Evolutionary conservation across 352 stramenopile species (phyloP).

Genomic region (Globisporangium barbulae): DNA sequence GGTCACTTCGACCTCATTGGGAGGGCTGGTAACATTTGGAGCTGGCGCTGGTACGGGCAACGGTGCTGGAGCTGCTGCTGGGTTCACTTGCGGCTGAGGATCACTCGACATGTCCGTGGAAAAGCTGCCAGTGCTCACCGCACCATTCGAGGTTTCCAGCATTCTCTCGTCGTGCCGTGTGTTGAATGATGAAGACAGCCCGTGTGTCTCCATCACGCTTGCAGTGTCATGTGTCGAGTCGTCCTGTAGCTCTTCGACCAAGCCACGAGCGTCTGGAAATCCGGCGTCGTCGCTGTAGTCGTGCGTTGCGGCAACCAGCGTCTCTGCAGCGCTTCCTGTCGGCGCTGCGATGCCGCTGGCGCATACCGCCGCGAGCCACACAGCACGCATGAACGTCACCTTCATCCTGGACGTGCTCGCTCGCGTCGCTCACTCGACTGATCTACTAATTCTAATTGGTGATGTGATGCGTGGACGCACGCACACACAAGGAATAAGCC

Average conservation of each 20-base stretch:
- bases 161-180: not conserved
- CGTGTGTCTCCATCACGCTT: not conserved
- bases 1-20: not conserved
- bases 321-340: not conserved
- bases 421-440: not conserved
- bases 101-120: not conserved
- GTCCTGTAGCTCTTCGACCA: conserved; percentile 4
- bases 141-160: not conserved
- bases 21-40: not conserved
- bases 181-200: no score
- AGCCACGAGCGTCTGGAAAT: not conserved
- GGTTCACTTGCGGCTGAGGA: not conserved
- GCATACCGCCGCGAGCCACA: not conserved
- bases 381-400: not conserved
- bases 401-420: not conserved
- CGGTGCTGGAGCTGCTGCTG: not conserved
- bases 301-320: not conserved
- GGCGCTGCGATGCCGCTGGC: not conserved
- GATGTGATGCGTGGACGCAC: not conserved
- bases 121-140: not conserved
- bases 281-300: not conserved
- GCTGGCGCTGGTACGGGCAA: not conserved
- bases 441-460: not conserved
- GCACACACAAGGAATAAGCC: not conserved
- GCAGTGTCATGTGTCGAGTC: not conserved